Conservation (phyloP, 345 rosid genomes). For the Rhodomyrtus tomentosa region DNA sequence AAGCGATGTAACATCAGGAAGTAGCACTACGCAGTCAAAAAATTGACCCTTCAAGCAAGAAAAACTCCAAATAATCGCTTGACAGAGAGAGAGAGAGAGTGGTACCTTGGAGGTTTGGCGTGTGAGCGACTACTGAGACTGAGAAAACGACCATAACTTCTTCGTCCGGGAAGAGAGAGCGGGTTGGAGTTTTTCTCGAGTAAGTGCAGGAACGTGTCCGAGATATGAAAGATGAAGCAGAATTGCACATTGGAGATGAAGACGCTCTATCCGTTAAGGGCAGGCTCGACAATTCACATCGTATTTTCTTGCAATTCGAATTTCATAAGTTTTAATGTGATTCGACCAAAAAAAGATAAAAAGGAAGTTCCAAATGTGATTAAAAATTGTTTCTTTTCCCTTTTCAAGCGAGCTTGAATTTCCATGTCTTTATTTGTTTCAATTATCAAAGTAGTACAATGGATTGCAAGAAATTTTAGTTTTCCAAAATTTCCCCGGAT, state of each 20-base stretch:
- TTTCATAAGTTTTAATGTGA: neutral
- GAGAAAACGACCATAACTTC: neutral
- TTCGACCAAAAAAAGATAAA: neutral
- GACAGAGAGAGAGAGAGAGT: neutral
- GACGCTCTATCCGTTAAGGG: neutral
- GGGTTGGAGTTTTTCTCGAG: neutral
- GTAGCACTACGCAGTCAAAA: neutral
- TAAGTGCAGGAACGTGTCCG: neutral
- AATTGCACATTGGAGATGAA: neutral
- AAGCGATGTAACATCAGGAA: neutral
- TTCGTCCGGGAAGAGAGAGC: neutral
- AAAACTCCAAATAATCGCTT: neutral
- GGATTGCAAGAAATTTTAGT: neutral
- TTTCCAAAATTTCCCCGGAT: neutral
- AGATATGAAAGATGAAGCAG: neutral
- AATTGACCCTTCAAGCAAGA: neutral
- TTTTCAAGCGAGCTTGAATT: neutral
- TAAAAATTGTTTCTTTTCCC: neutral
- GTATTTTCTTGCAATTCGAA: neutral
- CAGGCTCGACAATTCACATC: neutral
- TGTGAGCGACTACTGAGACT: neutral
- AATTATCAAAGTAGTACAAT: neutral
- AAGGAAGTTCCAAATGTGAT: neutral
- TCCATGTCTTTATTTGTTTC: neutral
- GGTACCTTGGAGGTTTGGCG: neutral